Conservation (phyloP, 352 stramenopile species). For the Elongisporangium anandrum region DNA sequence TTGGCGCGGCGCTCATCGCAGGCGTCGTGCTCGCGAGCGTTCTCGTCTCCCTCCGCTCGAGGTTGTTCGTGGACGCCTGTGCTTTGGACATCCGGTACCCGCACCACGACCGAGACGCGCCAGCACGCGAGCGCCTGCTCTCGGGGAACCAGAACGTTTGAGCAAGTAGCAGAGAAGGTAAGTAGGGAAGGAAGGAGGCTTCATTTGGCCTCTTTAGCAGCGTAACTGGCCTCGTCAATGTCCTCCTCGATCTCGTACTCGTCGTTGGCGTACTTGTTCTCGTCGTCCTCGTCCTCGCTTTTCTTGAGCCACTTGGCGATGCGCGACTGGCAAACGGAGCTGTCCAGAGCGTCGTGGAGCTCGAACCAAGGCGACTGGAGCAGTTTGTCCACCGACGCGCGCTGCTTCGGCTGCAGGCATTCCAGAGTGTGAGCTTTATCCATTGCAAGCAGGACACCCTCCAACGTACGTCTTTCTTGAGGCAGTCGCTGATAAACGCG, state of each 20-base stretch:
- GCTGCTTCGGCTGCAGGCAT: conserved; percentile 35
- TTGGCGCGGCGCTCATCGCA: conserved; percentile 23
- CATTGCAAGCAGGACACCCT: not conserved
- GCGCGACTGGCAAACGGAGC: conserved; percentile 15
- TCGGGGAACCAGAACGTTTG: conserved; percentile 11
- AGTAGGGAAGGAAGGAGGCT: not conserved
- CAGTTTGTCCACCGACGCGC: conserved; percentile 54
- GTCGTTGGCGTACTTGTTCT: conserved; percentile 27
- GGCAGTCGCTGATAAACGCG: conserved; percentile 48
- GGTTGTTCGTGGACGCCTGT: conserved; percentile 21
- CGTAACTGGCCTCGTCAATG: conserved; percentile 16
- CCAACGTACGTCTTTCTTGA: conserved; percentile 56
- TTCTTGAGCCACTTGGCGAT: conserved; percentile 34
- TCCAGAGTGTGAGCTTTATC: not conserved
- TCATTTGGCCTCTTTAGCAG: conserved; percentile 12
- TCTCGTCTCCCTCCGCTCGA: conserved; percentile 30
- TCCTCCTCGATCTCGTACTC: conserved; percentile 56
- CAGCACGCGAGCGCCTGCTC: conserved; percentile 54
- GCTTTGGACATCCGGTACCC: not conserved
- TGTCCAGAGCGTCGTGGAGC: conserved; percentile 38
- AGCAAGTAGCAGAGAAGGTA: conserved; percentile 1
- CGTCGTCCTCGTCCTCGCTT: conserved; percentile 6
- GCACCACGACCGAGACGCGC: conserved; percentile 28
- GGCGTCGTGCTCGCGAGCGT: conserved; percentile 27
- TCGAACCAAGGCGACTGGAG: conserved; percentile 50